Evolutionary conservation across 2,329 filamentous ascomycete genomes (phyloP).

Genomic region (Tolypocladium paradoxum): DNA sequence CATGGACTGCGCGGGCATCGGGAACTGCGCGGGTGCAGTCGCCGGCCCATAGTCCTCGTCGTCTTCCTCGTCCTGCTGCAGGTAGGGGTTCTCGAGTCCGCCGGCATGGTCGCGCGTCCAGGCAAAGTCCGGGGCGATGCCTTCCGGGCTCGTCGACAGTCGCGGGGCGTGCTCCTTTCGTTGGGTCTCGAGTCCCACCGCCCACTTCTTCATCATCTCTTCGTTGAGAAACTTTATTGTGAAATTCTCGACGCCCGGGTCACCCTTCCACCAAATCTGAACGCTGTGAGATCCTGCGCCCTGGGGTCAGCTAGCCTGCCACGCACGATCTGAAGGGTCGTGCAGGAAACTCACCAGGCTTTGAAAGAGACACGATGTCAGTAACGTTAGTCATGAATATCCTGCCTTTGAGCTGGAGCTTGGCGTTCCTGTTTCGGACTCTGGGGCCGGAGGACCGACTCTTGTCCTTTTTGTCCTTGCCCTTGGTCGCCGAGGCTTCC

Average conservation of each 20-base stretch:
- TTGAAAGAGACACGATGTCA: conserved; percentile 77
- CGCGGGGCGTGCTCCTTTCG: conserved; percentile 49
- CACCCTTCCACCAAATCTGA: conserved; percentile 98
- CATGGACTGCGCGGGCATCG: conserved; percentile 15
- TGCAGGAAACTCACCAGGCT: conserved; percentile 56
- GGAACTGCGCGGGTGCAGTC: conserved; percentile 24
- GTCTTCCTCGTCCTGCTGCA: conserved; percentile 51
- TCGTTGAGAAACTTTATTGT: conserved; percentile 89
- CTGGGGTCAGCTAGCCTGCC: not conserved
- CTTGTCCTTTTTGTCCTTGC: conserved; percentile 65
- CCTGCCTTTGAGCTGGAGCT: conserved; percentile 86
- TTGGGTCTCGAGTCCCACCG: conserved; percentile 65
- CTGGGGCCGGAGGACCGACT: conserved; percentile 46
- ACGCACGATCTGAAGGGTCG: too few relatives aligned
- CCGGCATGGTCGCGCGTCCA: conserved; percentile 62
- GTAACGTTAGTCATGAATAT: conserved; percentile 99
- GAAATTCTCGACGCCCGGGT: conserved; percentile 92
- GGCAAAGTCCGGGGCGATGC: conserved; percentile 59
- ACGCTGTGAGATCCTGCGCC: conserved; percentile 75
- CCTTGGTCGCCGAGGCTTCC: conserved; percentile 77
- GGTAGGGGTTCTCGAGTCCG: conserved; percentile 73
- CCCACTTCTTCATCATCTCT: conserved; percentile 90
- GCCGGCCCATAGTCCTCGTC: conserved; percentile 40
- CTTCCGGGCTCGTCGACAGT: conserved; percentile 34
- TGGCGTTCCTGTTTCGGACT: conserved; percentile 55